Evolutionary conservation across 352 stramenopile genomes (phyloP).

Genomic region (Phytopythium chamaehyphon): DNA sequence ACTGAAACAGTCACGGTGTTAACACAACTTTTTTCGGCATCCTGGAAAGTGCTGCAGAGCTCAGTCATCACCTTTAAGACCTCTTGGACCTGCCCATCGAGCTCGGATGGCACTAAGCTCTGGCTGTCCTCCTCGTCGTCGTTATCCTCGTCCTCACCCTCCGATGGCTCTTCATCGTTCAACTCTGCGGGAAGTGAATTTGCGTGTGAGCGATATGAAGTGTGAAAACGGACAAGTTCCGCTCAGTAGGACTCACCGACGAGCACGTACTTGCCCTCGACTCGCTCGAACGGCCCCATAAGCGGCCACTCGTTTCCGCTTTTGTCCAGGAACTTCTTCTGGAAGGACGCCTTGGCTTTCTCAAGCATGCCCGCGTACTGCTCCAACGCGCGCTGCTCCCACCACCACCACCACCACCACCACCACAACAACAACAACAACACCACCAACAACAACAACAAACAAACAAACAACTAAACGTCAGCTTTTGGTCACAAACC

Average conservation of each 20-base stretch:
- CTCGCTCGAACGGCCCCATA: slow-evolving; percentile 30
- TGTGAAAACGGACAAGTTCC: neutral
- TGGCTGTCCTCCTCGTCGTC: slow-evolving; percentile 22
- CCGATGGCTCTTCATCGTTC: slow-evolving; percentile 15
- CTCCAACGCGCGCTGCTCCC: slow-evolving; percentile 22
- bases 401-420: too few relatives aligned
- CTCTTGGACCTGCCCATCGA: slow-evolving; percentile 34
- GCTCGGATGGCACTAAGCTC: slow-evolving; percentile 20
- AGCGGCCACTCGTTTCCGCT: slow-evolving; percentile 66
- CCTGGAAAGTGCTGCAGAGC: too few relatives aligned
- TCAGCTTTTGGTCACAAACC: too few relatives aligned
- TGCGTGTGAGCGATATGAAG: too few relatives aligned
- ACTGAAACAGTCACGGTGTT: too few relatives aligned
- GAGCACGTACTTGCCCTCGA: slow-evolving; percentile 58
- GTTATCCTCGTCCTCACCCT: slow-evolving; percentile 11
- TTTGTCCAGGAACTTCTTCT: slow-evolving; percentile 62
- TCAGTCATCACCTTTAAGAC: slow-evolving; percentile 39
- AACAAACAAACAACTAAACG: too few relatives aligned
- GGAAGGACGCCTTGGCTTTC: slow-evolving; percentile 48
- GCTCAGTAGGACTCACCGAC: slow-evolving; percentile 30
- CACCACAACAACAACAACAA: too few relatives aligned
- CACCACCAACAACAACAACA: too few relatives aligned
- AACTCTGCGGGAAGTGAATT: slow-evolving; percentile 5
- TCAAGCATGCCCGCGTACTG: slow-evolving; percentile 37
- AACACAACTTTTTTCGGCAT: too few relatives aligned